A percentile compares a stretch with the other conserved stretches of the same genome.
Evolutionary conservation across 106 monocot species (phyloP).

Genomic region (Amphibolis antarctica): DNA sequence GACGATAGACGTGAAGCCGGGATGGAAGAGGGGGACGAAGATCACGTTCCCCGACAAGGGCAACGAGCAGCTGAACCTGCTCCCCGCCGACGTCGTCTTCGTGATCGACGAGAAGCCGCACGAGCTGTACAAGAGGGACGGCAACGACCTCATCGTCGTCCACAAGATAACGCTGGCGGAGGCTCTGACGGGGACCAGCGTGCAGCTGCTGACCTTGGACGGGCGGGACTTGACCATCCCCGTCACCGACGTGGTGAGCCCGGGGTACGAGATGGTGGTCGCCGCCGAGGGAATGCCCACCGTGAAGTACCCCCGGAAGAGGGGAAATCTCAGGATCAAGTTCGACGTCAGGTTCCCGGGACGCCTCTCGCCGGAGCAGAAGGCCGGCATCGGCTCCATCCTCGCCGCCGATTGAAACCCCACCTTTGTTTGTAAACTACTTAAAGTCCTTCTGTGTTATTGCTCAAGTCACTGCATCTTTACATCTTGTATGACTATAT

Average conservation of each 20-base stretch:
- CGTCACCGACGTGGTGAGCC: conserved; percentile 38
- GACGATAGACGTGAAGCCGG: conserved; percentile 64
- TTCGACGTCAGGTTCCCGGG: conserved; percentile 51
- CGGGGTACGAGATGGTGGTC: conserved; percentile 51
- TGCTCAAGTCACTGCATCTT: too few species aligned
- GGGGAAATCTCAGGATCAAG: background rate
- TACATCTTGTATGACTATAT: too few species aligned
- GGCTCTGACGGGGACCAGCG: conserved; percentile 41
- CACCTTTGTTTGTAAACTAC: too few species aligned
- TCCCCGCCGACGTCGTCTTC: conserved; percentile 63
- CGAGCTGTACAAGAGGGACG: conserved; percentile 58
- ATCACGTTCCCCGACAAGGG: conserved; percentile 78
- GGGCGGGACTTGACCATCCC: conserved; percentile 42
- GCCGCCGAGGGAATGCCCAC: background rate
- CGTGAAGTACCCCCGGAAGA: conserved; percentile 10
- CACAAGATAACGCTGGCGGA: conserved; percentile 49
- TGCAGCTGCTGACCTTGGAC: conserved; percentile 46
- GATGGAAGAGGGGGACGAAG: conserved; percentile 93
- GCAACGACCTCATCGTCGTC: conserved; percentile 56
- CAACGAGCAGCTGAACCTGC: conserved; percentile 35
- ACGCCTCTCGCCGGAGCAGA: conserved; percentile 38
- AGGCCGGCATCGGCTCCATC: conserved; percentile 19
- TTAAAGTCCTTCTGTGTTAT: too few species aligned
- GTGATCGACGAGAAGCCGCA: conserved; percentile 88
- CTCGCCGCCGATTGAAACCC: too few species aligned